Percentiles rank a stretch among this genome's conserved stretches.
phyloP scores from a whole-genome alignment of 1,284 basidiomycete species.

The Sporisorium reilianum region DNA sequence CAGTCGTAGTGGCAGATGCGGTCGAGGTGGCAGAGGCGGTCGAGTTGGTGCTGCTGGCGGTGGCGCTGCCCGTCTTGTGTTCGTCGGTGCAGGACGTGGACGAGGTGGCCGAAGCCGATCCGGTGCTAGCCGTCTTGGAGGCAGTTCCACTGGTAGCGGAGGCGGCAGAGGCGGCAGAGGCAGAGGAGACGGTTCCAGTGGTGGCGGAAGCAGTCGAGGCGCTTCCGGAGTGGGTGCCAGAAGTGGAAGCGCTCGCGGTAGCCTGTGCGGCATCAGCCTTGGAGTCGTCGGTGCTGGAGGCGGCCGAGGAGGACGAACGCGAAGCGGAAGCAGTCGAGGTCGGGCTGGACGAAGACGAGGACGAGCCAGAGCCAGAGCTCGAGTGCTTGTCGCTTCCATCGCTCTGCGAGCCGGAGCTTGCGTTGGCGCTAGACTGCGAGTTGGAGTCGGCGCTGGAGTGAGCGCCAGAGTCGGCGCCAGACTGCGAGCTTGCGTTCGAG shows the following conservation, averaged over 20 bases:
- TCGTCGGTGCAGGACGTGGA: conserved; percentile 14
- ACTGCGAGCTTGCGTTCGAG: conserved; percentile 7
- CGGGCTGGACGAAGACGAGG: conserved; percentile 19
- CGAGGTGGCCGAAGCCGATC: conserved; percentile 7
- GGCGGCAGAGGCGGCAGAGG: conserved; percentile 8
- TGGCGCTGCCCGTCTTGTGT: conserved; percentile 5
- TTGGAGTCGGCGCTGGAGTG: conserved; percentile 18
- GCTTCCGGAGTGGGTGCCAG: conserved; percentile 2
- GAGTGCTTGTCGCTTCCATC: conserved; percentile 4
- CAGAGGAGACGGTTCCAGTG: background rate
- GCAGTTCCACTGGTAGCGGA: background rate
- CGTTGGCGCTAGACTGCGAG: conserved; percentile 6
- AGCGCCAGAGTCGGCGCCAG: conserved; percentile 10
- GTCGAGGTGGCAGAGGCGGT: conserved; percentile 10
- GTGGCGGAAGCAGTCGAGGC: background rate
- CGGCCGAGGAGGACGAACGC: conserved; percentile 11
- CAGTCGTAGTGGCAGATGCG: background rate
- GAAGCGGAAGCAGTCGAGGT: conserved; percentile 28
- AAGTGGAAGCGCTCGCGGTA: conserved; percentile 4
- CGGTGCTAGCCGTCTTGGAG: background rate
- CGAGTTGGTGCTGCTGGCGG: conserved; percentile 3
- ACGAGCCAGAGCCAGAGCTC: conserved; percentile 4
- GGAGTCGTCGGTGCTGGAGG: conserved; percentile 25
- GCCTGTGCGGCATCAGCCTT: conserved; percentile 15
- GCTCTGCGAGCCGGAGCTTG: conserved; percentile 11